Conservation (phyloP, 2,329 filamentous ascomycete genomes). For the Microthyrium microscopicum region DNA sequence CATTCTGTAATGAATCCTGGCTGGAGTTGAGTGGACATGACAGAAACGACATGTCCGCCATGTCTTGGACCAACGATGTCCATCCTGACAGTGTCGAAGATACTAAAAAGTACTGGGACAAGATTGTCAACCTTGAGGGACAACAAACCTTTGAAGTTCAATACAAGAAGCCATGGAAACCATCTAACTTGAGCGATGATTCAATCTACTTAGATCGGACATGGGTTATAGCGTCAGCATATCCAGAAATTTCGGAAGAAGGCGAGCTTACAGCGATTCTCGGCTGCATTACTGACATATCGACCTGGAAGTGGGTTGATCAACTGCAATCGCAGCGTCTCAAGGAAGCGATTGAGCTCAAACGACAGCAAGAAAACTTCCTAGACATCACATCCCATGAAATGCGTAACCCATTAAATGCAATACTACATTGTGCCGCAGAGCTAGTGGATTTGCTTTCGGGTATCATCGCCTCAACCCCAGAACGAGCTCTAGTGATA, state of each 20-base stretch:
- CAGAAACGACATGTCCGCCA: background rate
- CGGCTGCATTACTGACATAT: slow-evolving; percentile 21
- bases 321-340: slow-evolving; percentile 17
- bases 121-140: background rate
- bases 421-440: slow-evolving; percentile 27
- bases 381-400: slow-evolving; percentile 21
- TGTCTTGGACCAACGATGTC: slow-evolving; percentile 3
- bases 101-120: background rate
- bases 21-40: slow-evolving; percentile 1
- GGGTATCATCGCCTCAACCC: slow-evolving; percentile 20
- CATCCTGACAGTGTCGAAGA: background rate
- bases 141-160: slow-evolving; percentile 1
- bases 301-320: slow-evolving; percentile 22
- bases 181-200: slow-evolving; percentile 2
- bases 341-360: slow-evolving; percentile 22
- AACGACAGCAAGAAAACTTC: slow-evolving; percentile 23
- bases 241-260: slow-evolving; percentile 2
- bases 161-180: slow-evolving; percentile 2
- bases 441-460: slow-evolving; percentile 18
- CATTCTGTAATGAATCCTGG: slow-evolving; percentile 4
- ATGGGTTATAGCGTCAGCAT: slow-evolving; percentile 4
- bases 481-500: slow-evolving; percentile 32
- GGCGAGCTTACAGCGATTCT: slow-evolving; percentile 1
- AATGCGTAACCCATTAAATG: slow-evolving; percentile 29
- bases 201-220: slow-evolving; percentile 1